phyloP scores from a whole-genome alignment of 139 green algal genomes.

The Tetradesmus obliquus region DNA sequence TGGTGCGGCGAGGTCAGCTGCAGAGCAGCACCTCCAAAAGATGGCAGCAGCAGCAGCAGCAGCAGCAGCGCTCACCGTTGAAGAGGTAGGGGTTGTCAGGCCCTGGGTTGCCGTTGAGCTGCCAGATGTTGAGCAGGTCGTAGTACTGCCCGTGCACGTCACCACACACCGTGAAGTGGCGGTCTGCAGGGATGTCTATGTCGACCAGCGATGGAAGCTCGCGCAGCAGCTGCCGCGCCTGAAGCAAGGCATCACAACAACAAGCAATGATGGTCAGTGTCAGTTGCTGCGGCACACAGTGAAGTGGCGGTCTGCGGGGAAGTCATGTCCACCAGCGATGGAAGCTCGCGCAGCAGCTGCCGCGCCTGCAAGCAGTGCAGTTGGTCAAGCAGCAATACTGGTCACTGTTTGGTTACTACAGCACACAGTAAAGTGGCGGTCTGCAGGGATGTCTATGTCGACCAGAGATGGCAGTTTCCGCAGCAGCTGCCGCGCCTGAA shows the following conservation, averaged over 20 bases:
- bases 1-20: background rate
- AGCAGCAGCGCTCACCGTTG: constrained; percentile 79
- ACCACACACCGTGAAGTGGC: constrained; percentile 91
- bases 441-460: constrained; percentile 55
- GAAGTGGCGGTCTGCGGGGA: constrained; percentile 71
- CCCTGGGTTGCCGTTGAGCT: constrained; percentile 92
- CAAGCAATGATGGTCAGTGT: too few species aligned
- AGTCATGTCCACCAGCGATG: constrained; percentile 84
- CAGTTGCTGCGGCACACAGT: too few species aligned
- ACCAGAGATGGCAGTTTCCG: constrained; percentile 78
- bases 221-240: constrained; percentile 54
- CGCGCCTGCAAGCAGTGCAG: constrained; percentile 39
- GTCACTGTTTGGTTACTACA: too few species aligned
- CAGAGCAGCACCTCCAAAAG: background rate
- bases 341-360: constrained; percentile 56
- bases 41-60: too few species aligned
- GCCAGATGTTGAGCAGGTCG: constrained; percentile 97
- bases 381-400: background rate
- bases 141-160: constrained; percentile 94
- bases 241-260: background rate
- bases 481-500: constrained; percentile 52
- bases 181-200: constrained; percentile 64
- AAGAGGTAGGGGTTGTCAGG: constrained; percentile 97
- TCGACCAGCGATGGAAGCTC: constrained; percentile 83
- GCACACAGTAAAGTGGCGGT: constrained; percentile 87